Base-by-base conservation (phyloP, 441 rosid genomes). In the Gossypium lobatum region DNA sequence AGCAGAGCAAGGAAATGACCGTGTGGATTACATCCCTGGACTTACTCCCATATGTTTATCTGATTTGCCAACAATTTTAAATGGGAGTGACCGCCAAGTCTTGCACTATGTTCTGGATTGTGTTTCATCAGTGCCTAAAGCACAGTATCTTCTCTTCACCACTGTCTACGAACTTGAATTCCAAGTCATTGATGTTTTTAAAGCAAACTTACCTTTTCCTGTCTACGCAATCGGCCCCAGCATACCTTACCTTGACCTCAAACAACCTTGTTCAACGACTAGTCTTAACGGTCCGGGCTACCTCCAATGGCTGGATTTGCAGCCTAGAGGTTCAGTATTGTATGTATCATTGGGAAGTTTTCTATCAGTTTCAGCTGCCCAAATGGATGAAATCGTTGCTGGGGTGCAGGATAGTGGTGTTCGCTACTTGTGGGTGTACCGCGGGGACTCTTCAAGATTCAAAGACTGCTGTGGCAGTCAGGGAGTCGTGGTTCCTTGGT, bases 1-100 rank as follows among this genome's bases (percentile, higher is more conserved):
- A 6, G 13, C 5, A 86, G 86, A 81, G 63, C 31, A 67, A 2
- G 84, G 83, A 75, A 72, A 74, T 2, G 84, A 84, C 72, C 6
- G 1, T 1, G 81, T 81, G 20, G 82, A 80, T 18, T 80, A 85
- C 79, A 83, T 83, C 10, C 88, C 88, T 1, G 89, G 88, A 57
- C 21, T 85, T 42, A 8, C 86, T 59, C 25, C 85, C 2, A 80
- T 26, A 2, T 66, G 67, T 14, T 0, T 78, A 21, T 76, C 52
- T 0, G 78, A 87, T 34, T 76, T 85, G n/a, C 81, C 85, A 17
- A 70, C 83, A 17, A 28, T 77, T 61, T 31, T 83, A 13, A 0
- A 25, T 50, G 80, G 72, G 45, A 68, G 1, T 13, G 63, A 34
- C 8, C 54, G 53, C 14, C 55, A 66, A 14, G 2, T 11, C 39